These are phyloP conservation scores for Scopulariopsis brevicaulis DNA, from an alignment of 2,329 filamentous ascomycete species.

Conservation along the genomic window DNA sequence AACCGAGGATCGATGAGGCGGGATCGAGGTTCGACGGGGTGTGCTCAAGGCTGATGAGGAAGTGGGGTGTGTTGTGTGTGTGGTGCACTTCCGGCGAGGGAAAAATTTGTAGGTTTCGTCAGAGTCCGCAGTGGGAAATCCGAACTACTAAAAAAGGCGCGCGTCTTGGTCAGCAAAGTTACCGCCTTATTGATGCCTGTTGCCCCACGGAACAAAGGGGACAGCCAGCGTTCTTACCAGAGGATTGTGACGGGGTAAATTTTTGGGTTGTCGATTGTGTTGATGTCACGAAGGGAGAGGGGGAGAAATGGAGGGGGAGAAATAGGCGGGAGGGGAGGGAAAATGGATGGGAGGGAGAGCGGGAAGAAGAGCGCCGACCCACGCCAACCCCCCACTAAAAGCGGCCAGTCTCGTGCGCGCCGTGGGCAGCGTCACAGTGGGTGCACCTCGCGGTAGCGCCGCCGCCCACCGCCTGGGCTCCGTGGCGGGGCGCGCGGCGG, in stretches of 20 bases:
- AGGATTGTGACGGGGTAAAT: neutral
- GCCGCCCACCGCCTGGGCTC: too few relatives aligned
- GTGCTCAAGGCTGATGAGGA: neutral
- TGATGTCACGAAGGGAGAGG: conserved; percentile 10
- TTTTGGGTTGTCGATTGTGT: neutral
- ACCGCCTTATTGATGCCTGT: neutral
- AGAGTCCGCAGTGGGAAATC: neutral
- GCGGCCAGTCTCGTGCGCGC: neutral
- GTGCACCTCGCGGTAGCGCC: neutral
- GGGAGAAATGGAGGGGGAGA: conserved; percentile 7
- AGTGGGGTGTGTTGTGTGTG: neutral
- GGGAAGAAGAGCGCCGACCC: neutral
- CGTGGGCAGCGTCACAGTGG: neutral
- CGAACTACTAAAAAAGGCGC: neutral
- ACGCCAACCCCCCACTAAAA: neutral
- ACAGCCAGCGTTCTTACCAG: neutral
- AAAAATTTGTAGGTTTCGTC: conserved; percentile 3
- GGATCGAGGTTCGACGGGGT: neutral
- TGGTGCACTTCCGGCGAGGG: neutral
- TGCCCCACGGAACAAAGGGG: neutral
- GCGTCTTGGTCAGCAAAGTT: neutral
- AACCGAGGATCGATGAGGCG: conserved; percentile 6
- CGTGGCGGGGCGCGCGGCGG: too few relatives aligned
- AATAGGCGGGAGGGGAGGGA: conserved; percentile 15
- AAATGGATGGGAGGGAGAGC: conserved; percentile 1